A percentile compares a stretch with the other conserved stretches of the same genome.
phyloP scores from a whole-genome alignment of 2,329 filamentous ascomycete species.

The Lomentospora prolificans region DNA sequence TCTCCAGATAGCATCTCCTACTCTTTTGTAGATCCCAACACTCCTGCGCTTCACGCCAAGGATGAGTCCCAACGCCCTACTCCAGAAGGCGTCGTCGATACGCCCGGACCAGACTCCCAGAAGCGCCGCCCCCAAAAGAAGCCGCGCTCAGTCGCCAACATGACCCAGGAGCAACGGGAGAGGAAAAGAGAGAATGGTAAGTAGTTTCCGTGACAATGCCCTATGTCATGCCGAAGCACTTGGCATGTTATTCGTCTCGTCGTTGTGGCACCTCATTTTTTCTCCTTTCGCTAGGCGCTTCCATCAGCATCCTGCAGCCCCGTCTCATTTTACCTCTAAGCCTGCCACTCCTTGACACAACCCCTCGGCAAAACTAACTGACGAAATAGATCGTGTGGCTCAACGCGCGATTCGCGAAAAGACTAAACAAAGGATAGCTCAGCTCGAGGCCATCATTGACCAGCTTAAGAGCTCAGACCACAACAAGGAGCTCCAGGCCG shows the following conservation, averaged over 20 bases:
- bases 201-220: constrained; percentile 15
- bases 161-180: constrained; percentile 64
- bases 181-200: constrained; percentile 53
- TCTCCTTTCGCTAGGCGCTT: no score
- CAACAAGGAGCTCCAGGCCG: constrained; percentile 59
- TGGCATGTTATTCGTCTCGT: no score
- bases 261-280: no score
- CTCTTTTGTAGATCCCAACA: neutral
- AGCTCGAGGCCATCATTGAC: constrained; percentile 53
- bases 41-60: neutral
- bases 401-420: constrained; percentile 77
- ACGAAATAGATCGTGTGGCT: constrained; percentile 51
- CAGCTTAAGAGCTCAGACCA: constrained; percentile 69
- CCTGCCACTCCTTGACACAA: neutral
- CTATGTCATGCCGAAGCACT: no score
- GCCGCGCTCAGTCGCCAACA: constrained; percentile 39
- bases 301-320: no score
- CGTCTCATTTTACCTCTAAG: neutral
- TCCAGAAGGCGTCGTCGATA: neutral
- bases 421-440: constrained; percentile 22
- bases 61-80: neutral
- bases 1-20: constrained; percentile 3
- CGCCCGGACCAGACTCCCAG: neutral
- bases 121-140: constrained; percentile 1
- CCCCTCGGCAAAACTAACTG: no score